Conservation (phyloP, 192 early-diverging fungal genomes). For the Backusella westeae region DNA sequence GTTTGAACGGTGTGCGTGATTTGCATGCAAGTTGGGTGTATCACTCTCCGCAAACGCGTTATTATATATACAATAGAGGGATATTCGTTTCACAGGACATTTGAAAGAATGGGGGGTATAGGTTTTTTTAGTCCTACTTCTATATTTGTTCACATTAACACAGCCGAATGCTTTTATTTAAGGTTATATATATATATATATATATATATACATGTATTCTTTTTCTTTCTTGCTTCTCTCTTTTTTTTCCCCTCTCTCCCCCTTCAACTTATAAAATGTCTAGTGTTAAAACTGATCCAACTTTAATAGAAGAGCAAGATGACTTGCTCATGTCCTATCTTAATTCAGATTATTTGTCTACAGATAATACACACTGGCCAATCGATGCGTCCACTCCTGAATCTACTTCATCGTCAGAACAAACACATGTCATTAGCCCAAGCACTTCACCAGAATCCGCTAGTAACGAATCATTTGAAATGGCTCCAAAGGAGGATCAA, state of each 20-base stretch:
- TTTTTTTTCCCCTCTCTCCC: background rate
- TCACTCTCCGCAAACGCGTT: background rate
- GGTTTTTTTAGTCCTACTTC: background rate
- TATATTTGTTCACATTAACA: constrained; percentile 10
- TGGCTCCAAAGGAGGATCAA: background rate
- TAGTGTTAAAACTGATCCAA: background rate
- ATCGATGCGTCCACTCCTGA: background rate
- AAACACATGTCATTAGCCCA: background rate
- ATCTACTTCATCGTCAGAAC: constrained; percentile 2
- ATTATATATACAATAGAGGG: background rate
- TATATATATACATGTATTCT: background rate
- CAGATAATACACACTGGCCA: background rate
- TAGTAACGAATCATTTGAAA: constrained; percentile 1
- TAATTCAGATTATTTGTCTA: constrained; percentile 28
- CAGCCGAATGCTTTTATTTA: background rate
- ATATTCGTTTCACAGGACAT: background rate
- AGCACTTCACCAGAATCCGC: background rate
- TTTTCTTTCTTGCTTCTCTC: background rate
- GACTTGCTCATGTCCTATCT: constrained; percentile 32
- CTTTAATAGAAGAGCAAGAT: constrained; percentile 21
- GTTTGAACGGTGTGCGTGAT: background rate
- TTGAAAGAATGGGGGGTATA: background rate
- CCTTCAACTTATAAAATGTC: background rate
- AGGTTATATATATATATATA: background rate
- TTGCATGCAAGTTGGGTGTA: background rate